Evolutionary conservation across 352 stramenopile species (phyloP).

Genomic region (Aphanomyces invadans): DNA sequence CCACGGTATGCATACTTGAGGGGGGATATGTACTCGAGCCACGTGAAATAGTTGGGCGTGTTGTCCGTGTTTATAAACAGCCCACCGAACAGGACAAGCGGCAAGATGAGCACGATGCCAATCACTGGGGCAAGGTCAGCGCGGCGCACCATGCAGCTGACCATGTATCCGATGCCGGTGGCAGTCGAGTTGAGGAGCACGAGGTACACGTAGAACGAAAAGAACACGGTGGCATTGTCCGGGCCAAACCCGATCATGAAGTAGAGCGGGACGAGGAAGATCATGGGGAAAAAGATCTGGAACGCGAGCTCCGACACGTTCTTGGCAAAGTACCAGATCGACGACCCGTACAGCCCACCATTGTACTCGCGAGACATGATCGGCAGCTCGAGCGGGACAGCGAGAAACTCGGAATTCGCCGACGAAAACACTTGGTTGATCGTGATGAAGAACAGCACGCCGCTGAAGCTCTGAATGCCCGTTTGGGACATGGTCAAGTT

Average conservation of each 20-base stretch:
- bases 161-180: constrained; percentile 29
- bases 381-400: constrained; percentile 32
- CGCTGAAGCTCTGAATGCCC: constrained; percentile 22
- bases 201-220: constrained; percentile 45
- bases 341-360: constrained; percentile 29
- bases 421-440: constrained; percentile 30
- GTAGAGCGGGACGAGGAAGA: constrained; percentile 39
- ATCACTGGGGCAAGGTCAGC: constrained; percentile 30
- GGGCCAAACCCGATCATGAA: constrained; percentile 36
- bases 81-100: constrained; percentile 41
- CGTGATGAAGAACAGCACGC: constrained; percentile 27
- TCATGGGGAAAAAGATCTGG: constrained; percentile 34
- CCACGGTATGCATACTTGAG: constrained; percentile 32
- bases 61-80: constrained; percentile 42
- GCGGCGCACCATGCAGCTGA: constrained; percentile 34
- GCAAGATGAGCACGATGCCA: constrained; percentile 31
- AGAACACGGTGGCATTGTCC: constrained; percentile 37
- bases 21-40: constrained; percentile 50
- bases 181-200: constrained; percentile 34
- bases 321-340: constrained; percentile 34
- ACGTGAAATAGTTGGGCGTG: constrained; percentile 44
- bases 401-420: constrained; percentile 33
- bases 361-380: constrained; percentile 34
- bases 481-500: constrained; percentile 11
- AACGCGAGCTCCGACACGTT: constrained; percentile 34